Evolutionary conservation across 2,329 filamentous ascomycete genomes (phyloP).

Genomic region (Paecilomyces variotii): DNA sequence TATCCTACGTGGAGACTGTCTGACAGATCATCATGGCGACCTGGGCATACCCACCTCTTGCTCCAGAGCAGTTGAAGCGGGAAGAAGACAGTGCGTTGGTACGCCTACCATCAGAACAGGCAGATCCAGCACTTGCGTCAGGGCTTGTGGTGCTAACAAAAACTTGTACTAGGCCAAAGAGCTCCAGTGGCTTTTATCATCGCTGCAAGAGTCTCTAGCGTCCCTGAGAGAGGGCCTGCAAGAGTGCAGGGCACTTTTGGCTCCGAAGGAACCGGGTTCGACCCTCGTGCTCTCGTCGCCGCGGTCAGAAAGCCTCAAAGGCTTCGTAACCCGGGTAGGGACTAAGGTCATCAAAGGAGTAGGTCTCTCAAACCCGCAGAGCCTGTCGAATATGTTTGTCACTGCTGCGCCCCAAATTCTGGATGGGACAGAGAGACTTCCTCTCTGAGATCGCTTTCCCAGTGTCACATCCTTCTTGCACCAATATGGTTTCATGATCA

Average conservation of each 20-base stretch:
- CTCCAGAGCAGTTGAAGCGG: slow-evolving; percentile 41
- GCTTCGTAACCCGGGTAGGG: slow-evolving; percentile 81
- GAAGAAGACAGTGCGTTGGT: slow-evolving; percentile 49
- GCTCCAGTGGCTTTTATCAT: slow-evolving; percentile 55
- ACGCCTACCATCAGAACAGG: slow-evolving; percentile 9
- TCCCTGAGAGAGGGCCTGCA: slow-evolving; percentile 65
- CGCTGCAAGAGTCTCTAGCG: slow-evolving; percentile 53
- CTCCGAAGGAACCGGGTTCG: slow-evolving; percentile 74
- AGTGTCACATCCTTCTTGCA: background rate
- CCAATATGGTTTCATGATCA: background rate
- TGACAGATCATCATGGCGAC: slow-evolving; percentile 45
- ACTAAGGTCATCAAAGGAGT: slow-evolving; percentile 88
- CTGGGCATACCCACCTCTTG: slow-evolving; percentile 52
- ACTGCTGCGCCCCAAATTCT: background rate
- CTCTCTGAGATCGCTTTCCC: background rate
- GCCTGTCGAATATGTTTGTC: background rate
- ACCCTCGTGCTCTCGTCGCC: slow-evolving; percentile 84
- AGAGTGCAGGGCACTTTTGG: slow-evolving; percentile 80
- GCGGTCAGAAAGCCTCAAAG: slow-evolving; percentile 84
- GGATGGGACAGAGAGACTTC: background rate
- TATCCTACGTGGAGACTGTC: background rate
- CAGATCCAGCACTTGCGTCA: background rate
- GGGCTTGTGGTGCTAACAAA: slow-evolving; percentile 5
- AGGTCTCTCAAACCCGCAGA: slow-evolving; percentile 29
- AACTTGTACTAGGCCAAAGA: slow-evolving; percentile 42